These are phyloP conservation scores for Curvularia lunata DNA, from an alignment of 2,329 filamentous ascomycete species.

Conservation along the genomic window DNA sequence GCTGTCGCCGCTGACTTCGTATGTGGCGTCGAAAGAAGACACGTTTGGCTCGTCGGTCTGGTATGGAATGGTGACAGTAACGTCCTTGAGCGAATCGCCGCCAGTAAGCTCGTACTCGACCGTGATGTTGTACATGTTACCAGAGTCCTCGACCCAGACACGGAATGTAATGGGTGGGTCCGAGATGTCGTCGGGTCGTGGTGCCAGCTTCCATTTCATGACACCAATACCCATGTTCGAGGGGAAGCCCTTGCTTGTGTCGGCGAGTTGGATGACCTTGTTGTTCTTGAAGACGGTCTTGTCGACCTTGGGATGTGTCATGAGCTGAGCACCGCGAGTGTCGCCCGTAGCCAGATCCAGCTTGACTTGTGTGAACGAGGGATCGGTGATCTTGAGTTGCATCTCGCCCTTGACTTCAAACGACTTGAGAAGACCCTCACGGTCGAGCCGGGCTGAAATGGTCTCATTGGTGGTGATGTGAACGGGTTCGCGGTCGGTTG, in stretches of 20 bases:
- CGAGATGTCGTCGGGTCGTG: conserved; percentile 78
- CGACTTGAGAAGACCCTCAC: conserved; percentile 85
- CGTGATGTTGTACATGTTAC: conserved; percentile 84
- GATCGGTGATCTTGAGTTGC: conserved; percentile 86
- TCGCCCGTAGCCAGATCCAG: conserved; percentile 78
- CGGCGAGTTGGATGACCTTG: conserved; percentile 88
- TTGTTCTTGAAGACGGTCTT: conserved; percentile 81
- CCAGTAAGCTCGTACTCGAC: conserved; percentile 95
- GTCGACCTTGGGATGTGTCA: conserved; percentile 96
- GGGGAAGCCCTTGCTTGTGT: conserved; percentile 86
- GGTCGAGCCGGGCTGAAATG: conserved; percentile 86
- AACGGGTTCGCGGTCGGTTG: conserved; percentile 80
- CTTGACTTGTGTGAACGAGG: conserved; percentile 88
- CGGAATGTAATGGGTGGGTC: conserved; percentile 94
- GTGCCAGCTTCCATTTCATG: conserved; percentile 86
- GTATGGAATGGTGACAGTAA: conserved; percentile 88
- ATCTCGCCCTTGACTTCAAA: conserved; percentile 92
- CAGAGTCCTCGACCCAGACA: conserved; percentile 93
- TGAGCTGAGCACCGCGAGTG: conserved; percentile 86
- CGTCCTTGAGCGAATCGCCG: conserved; percentile 78
- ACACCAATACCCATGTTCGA: conserved; percentile 93
- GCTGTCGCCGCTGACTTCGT: conserved; percentile 90
- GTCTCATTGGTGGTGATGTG: conserved; percentile 87
- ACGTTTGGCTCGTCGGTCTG: conserved; percentile 82
- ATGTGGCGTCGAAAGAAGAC: conserved; percentile 91